These are phyloP conservation scores for Leishmania tarentolae DNA, from an alignment of 208 protist species.

Conservation along the genomic window DNA sequence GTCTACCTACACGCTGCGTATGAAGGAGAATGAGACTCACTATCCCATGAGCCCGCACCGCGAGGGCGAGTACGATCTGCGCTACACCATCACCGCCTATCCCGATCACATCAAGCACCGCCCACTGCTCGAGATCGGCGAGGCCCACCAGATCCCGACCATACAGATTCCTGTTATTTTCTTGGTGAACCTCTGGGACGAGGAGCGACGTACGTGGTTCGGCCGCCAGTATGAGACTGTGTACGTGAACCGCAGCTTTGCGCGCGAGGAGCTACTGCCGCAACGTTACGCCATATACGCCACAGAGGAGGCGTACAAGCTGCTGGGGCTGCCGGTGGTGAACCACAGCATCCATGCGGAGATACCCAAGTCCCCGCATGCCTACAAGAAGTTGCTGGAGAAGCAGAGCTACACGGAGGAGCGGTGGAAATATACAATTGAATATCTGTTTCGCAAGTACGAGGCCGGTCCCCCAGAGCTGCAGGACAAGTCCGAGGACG, in stretches of 20 bases:
- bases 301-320: constrained; percentile 79
- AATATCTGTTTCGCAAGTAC: constrained; percentile 91
- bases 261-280: constrained; percentile 81
- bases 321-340: constrained; percentile 81
- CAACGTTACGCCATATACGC: constrained; percentile 91
- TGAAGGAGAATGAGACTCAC: constrained; percentile 83
- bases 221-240: constrained; percentile 85
- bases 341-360: constrained; percentile 80
- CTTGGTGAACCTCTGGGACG: constrained; percentile 82
- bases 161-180: constrained; percentile 88
- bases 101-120: constrained; percentile 76
- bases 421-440: constrained; percentile 89
- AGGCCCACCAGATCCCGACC: constrained; percentile 73
- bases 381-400: constrained; percentile 83
- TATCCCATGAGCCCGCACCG: constrained; percentile 83
- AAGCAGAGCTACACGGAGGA: constrained; percentile 90
- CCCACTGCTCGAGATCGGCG: constrained; percentile 83
- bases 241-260: constrained; percentile 70
- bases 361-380: constrained; percentile 77
- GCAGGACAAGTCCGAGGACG: constrained; percentile 63
- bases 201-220: constrained; percentile 66
- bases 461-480: constrained; percentile 82
- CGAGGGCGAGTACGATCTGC: constrained; percentile 85
- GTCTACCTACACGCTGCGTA: constrained; percentile 79
- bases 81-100: constrained; percentile 78